Conservation (phyloP, 176 grass and related monocot genomes). For the Olyra latifolia region DNA sequence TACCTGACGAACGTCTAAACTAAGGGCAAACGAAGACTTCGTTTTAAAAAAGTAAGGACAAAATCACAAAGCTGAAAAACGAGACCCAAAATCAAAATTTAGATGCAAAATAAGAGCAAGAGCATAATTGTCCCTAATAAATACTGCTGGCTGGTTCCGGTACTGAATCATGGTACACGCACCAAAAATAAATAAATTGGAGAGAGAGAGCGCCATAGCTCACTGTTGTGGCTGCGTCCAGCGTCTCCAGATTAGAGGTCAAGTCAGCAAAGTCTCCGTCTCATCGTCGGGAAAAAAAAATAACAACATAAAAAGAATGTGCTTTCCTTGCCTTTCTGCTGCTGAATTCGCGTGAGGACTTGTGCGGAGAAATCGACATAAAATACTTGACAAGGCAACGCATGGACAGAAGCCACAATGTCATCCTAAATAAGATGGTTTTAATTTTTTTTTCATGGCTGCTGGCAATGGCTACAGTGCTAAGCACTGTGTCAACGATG, state of each 20-base stretch:
- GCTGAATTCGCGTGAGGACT: not conserved
- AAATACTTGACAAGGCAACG: not conserved
- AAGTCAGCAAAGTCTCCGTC: constrained; percentile 5
- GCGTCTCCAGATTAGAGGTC: constrained; percentile 8
- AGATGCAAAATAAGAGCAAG: no score
- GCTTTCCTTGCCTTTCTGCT: constrained; percentile 18
- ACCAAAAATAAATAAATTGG: no score
- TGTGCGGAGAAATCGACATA: not conserved
- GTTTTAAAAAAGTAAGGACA: no score
- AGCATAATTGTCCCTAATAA: no score
- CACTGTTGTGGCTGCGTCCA: not conserved
- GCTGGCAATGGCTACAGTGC: not conserved
- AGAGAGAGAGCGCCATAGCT: not conserved
- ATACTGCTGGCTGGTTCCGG: not conserved
- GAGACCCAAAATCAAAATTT: no score
- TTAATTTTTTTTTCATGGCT: not conserved
- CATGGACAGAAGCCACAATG: not conserved
- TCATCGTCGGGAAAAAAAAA: not conserved
- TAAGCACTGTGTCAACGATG: not conserved
- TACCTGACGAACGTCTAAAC: no score
- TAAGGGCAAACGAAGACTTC: no score
- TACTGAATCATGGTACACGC: not conserved
- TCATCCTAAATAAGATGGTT: not conserved
- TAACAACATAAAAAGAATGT: not conserved
- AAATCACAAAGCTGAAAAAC: no score